A percentile compares a stretch with the other conserved stretches of the same genome.
phyloP scores from a whole-genome alignment of 257 asterid genomes.

The Striga asiatica region DNA sequence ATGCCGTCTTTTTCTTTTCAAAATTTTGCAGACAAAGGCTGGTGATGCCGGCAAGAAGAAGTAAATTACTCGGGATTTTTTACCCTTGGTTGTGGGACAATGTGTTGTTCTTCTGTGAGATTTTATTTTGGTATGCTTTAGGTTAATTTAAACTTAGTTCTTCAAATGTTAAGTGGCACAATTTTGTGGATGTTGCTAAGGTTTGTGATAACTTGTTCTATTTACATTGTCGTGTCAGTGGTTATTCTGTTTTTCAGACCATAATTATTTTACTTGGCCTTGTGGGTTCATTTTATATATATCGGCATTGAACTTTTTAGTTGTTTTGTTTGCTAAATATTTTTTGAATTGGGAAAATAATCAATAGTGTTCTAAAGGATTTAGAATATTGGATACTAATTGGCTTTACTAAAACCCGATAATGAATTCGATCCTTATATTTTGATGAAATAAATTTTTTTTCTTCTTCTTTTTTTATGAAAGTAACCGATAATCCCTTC shows the following conservation, averaged over 20 bases:
- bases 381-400: too few relatives aligned
- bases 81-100: slow-evolving; percentile 6
- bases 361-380: too few relatives aligned
- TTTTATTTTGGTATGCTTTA: not conserved
- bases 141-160: slow-evolving; percentile 12
- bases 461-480: too few relatives aligned
- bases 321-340: too few relatives aligned
- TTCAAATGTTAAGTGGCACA: slow-evolving; percentile 11
- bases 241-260: not conserved
- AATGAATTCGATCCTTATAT: too few relatives aligned
- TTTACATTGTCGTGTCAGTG: not conserved
- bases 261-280: not conserved
- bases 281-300: not conserved
- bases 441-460: too few relatives aligned
- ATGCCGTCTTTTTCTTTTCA: not conserved
- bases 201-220: not conserved
- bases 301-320: too few relatives aligned
- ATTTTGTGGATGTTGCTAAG: slow-evolving; percentile 16
- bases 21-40: slow-evolving; percentile 75
- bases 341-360: too few relatives aligned
- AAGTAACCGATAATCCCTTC: too few relatives aligned
- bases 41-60: slow-evolving; percentile 89
- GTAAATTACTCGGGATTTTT: slow-evolving; percentile 18
- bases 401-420: too few relatives aligned
- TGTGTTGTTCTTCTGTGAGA: not conserved